A percentile compares a stretch with the other conserved stretches of the same genome.
These are phyloP conservation scores for Tolypocladium pustulatum DNA, from an alignment of 2,329 filamentous ascomycete genomes.

Conservation along the genomic window DNA sequence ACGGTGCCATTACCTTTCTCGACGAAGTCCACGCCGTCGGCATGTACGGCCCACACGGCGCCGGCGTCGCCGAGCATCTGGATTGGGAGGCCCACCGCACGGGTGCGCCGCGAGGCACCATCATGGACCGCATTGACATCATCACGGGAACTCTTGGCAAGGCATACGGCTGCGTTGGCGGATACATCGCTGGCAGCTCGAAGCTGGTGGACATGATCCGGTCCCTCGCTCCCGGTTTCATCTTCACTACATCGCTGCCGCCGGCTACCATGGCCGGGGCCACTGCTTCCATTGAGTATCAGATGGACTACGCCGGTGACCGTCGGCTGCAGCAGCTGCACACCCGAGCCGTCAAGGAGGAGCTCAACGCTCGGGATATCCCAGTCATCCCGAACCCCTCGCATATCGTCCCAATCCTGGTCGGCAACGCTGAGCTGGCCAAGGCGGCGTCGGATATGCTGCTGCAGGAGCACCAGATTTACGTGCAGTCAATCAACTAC, in stretches of 20 bases:
- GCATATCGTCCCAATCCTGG: slow-evolving; percentile 88
- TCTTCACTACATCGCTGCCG: slow-evolving; percentile 95
- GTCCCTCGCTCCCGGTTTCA: slow-evolving; percentile 92
- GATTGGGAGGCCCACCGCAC: slow-evolving; percentile 80
- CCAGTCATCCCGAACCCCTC: slow-evolving; percentile 96
- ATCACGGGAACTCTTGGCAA: slow-evolving; percentile 97
- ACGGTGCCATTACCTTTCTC: slow-evolving; percentile 92
- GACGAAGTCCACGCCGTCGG: slow-evolving; percentile 98
- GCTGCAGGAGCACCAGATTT: slow-evolving; percentile 81
- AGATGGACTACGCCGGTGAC: slow-evolving; percentile 75
- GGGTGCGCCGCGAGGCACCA: slow-evolving; percentile 65
- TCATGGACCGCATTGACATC: slow-evolving; percentile 95
- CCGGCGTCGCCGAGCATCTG: slow-evolving; percentile 93
- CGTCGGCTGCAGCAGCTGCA: slow-evolving; percentile 90
- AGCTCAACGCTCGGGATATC: slow-evolving; percentile 68
- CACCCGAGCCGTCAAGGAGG: slow-evolving; percentile 86
- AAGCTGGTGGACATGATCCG: slow-evolving; percentile 87
- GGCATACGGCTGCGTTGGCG: slow-evolving; percentile 94
- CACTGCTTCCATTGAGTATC: slow-evolving; percentile 84
- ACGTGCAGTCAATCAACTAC: slow-evolving; percentile 98
- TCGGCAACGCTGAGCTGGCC: slow-evolving; percentile 87
- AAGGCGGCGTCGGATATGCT: slow-evolving; percentile 89
- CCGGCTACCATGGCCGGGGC: slow-evolving; percentile 96
- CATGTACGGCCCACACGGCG: slow-evolving; percentile 95
- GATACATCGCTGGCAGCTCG: slow-evolving; percentile 86